A percentile compares a stretch with the other conserved stretches of the same genome.
Conservation (phyloP, 495 filamentous ascomycete genomes). For the Penicillium dipodomyicola region DNA sequence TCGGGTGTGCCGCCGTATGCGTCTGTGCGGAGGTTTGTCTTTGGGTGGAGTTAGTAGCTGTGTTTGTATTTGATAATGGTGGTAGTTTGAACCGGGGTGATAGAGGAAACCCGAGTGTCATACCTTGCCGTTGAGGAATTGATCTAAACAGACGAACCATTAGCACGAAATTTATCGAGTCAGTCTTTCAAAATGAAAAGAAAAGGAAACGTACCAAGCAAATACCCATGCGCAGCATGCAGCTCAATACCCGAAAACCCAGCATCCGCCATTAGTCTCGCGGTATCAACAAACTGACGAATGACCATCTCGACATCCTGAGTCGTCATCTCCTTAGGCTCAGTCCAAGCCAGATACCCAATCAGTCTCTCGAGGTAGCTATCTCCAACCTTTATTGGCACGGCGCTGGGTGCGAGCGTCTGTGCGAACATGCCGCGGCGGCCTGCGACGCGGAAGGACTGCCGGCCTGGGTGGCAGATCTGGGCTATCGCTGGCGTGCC, state of each 20-base stretch:
- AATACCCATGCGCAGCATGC: slow-evolving; percentile 60
- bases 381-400: slow-evolving; percentile 41
- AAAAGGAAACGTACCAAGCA: slow-evolving; percentile 39
- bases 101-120: not conserved
- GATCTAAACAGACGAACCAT: slow-evolving; percentile 26
- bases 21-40: slow-evolving; percentile 48
- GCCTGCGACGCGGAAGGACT: slow-evolving; percentile 48
- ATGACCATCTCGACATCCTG: slow-evolving; percentile 50
- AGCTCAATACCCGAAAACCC: slow-evolving; percentile 58
- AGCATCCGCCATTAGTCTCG: slow-evolving; percentile 44
- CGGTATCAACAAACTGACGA: slow-evolving; percentile 47
- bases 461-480: slow-evolving; percentile 58
- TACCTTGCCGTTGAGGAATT: slow-evolving; percentile 45
- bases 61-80: not conserved
- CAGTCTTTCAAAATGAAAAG: not conserved
- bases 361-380: slow-evolving; percentile 36
- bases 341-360: slow-evolving; percentile 37
- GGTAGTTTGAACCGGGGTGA: not conserved
- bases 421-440: slow-evolving; percentile 43
- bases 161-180: slow-evolving; percentile 7
- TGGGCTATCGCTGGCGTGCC: slow-evolving; percentile 54
- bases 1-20: slow-evolving; percentile 47
- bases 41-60: slow-evolving; percentile 1
- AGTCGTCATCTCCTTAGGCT: slow-evolving; percentile 47
- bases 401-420: slow-evolving; percentile 47